A percentile compares a stretch with the other conserved stretches of the same genome.
Evolutionary conservation across 768 basidiomycete species (phyloP).

Genomic region (Leccinum disarticulatum): DNA sequence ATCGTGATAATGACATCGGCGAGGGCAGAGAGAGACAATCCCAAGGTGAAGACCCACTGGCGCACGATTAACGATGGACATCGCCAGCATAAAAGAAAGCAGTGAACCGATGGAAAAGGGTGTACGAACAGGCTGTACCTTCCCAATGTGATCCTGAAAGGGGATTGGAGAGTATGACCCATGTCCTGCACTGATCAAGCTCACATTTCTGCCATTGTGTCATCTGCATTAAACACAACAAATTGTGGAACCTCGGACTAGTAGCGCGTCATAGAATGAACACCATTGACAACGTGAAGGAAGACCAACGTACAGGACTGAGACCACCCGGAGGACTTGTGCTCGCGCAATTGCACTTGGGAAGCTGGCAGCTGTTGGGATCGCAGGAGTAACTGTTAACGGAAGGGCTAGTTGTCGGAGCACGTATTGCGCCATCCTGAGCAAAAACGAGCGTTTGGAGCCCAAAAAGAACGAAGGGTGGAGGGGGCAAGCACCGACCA

Average conservation of each 20-base stretch:
- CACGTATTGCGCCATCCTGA: not conserved
- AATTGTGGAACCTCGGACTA: not conserved
- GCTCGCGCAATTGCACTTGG: constrained; percentile 5
- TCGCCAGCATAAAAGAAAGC: not conserved
- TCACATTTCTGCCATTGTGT: constrained; percentile 24
- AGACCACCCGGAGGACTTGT: constrained; percentile 1
- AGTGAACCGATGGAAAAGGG: constrained; percentile 14
- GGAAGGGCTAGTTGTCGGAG: not conserved
- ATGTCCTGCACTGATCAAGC: not conserved
- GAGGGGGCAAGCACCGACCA: not conserved
- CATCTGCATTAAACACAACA: constrained; percentile 2
- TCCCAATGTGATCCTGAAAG: constrained; percentile 16
- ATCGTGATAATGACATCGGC: constrained; percentile 48
- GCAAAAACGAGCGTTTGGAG: not conserved
- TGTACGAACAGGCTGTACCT: constrained; percentile 9
- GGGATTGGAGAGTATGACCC: not conserved
- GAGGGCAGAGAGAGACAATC: constrained; percentile 44
- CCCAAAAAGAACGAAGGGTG: not conserved
- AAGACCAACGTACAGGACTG: not conserved
- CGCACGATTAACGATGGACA: too few relatives aligned
- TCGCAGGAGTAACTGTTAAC: not conserved
- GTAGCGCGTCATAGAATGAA: not conserved
- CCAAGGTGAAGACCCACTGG: constrained; percentile 48
- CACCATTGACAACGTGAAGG: not conserved
- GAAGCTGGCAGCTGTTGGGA: constrained; percentile 1